Evolutionary conservation across 306 rosid genomes (phyloP), one percentile per base, ranked within the genome.

Genomic region (Vigna angularis): DNA sequence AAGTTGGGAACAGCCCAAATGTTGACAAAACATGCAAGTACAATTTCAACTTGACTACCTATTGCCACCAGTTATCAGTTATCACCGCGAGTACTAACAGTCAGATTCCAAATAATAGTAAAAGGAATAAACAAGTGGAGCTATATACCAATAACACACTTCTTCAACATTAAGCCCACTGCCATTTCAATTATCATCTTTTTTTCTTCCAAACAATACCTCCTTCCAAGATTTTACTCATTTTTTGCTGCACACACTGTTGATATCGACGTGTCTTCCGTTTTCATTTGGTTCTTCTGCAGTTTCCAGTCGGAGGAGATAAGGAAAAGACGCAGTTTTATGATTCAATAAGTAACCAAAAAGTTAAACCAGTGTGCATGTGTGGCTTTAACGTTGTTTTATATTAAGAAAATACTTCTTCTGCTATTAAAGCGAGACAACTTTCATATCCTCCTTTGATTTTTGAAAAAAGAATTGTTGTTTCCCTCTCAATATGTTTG

Each of bases 21-120:
- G 76, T 77, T 56, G 83, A 77, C 82, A 76, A 82, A 76, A 72
- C 82, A 64, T 49, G 58, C 42, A 72, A 72, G 79, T 83, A 77
- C 82, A 58, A 47, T 55, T 65, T 77, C 79, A 57, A 65, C 74
- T 83, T 56, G 85, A 82, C 85, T 28, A 58, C 58, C 78, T 70
- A 77, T 72, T 72, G 71, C 56, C 70, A 51, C 61, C 71, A 71
- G 55, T 51, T 20, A 82, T 38, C 53, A 61, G 77, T 69, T 58
- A 42, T 50, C 73, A 70, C 70, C 82, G 70, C 38, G 78, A 52
- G 85, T 71, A 71, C 85, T 71, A 76, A 82, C 57, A 77, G 79
- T 71, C 82, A 71, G 70, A 82, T 78, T 77, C 79, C 74, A 76
- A 77, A 71, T 15, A 63, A 45, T 38, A 70, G 59, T 59, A 57